phyloP scores from a whole-genome alignment of 805 yeast genomes.

The Lipomyces yamadae region DNA sequence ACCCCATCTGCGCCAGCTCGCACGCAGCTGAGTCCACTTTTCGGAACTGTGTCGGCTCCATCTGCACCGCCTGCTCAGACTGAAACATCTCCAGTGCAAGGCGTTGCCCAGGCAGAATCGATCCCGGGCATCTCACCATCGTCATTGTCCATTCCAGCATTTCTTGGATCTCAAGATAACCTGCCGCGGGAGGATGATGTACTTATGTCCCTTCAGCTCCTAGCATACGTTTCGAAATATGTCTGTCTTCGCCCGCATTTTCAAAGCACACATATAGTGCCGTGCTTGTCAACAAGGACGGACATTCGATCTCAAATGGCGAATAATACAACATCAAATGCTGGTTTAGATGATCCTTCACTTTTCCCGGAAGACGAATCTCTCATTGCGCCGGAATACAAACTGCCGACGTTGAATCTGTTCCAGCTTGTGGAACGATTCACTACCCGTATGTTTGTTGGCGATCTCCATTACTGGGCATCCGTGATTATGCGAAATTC shows the following conservation, averaged over 20 bases:
- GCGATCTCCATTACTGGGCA: conserved; percentile 93
- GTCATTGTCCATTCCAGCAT: conserved; percentile 23
- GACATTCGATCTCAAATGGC: conserved; percentile 14
- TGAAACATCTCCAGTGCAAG: not conserved
- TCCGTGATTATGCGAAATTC: conserved; percentile 97
- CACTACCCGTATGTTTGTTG: conserved; percentile 69
- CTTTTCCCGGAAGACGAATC: conserved; percentile 27
- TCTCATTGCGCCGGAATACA: conserved; percentile 52
- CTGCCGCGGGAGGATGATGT: conserved; percentile 91
- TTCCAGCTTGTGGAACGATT: conserved; percentile 93
- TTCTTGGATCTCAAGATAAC: conserved; percentile 29
- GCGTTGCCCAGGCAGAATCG: conserved; percentile 14
- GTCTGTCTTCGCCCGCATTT: conserved; percentile 74
- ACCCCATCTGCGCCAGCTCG: not conserved
- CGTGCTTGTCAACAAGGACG: conserved; percentile 60
- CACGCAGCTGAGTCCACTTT: not conserved
- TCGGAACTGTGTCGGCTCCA: conserved; percentile 11
- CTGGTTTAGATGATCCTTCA: conserved; percentile 27
- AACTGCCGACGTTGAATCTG: conserved; percentile 58
- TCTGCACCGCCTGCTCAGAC: conserved; percentile 11
- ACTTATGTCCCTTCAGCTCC: conserved; percentile 86
- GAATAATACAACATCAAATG: not conserved
- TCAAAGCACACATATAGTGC: conserved; percentile 76
- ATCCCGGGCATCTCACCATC: conserved; percentile 11
- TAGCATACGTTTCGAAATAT: conserved; percentile 93